These are phyloP conservation scores for Chaetoceros muelleri DNA, from an alignment of 108 stramenopile genomes.

Conservation along the genomic window DNA sequence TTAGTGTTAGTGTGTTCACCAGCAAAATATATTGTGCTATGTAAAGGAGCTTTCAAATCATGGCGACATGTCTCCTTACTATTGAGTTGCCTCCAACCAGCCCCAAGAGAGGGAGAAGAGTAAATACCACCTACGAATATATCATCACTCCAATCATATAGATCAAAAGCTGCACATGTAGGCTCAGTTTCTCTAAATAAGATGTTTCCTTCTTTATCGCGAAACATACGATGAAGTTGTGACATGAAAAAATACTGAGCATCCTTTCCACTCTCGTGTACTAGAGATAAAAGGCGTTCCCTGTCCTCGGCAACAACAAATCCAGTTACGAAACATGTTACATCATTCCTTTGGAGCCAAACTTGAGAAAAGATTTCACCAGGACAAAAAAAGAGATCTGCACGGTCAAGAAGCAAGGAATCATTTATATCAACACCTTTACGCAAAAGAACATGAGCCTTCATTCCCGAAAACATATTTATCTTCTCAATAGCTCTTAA, in stretches of 20 bases:
- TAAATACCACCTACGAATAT: conserved; percentile 16
- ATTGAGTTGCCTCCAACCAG: background rate
- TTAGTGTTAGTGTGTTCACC: conserved; percentile 25
- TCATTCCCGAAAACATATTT: conserved; percentile 21
- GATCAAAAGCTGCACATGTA: conserved; percentile 23
- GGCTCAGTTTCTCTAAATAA: conserved; percentile 3
- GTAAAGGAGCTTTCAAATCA: conserved; percentile 12
- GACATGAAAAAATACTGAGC: conserved; percentile 3
- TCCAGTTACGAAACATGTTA: conserved; percentile 15
- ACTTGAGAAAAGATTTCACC: conserved; percentile 17
- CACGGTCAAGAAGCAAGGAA: background rate
- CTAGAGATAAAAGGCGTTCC: conserved; percentile 2
- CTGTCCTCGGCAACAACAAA: conserved; percentile 14
- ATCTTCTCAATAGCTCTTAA: conserved; percentile 13
- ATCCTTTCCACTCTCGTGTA: background rate
- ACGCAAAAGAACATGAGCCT: conserved; percentile 18
- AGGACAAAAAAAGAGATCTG: conserved; percentile 25
- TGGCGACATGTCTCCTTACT: conserved; percentile 2
- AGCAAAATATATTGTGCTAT: conserved; percentile 19
- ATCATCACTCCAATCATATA: conserved; percentile 28
- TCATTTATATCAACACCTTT: conserved; percentile 13
- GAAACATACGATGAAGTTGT: conserved; percentile 12
- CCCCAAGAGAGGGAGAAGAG: conserved; percentile 25
- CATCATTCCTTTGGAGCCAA: conserved; percentile 21
- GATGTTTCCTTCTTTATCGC: background rate